A percentile compares a stretch with the other conserved stretches of the same genome.
These are phyloP conservation scores for Dactylellina leptospora DNA, from an alignment of 2,329 filamentous ascomycete genomes.

Conservation along the genomic window DNA sequence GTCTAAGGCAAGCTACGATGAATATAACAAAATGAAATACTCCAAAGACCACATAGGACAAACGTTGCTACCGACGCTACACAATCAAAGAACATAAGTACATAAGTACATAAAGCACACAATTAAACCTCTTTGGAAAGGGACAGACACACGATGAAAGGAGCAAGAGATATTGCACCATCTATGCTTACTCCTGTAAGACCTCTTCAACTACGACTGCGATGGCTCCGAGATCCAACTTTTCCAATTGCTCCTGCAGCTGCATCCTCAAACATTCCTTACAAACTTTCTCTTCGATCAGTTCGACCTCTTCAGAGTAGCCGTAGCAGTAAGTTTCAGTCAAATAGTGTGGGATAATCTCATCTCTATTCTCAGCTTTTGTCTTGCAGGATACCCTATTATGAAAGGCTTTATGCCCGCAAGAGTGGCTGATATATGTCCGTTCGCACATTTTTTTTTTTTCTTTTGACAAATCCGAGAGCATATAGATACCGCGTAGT, in stretches of 20 bases:
- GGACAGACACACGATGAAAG: too few relatives aligned
- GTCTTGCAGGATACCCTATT: conserved; percentile 26
- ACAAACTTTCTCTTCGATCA: conserved; percentile 18
- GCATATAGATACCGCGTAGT: too few relatives aligned
- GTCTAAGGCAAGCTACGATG: too few relatives aligned
- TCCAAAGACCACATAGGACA: too few relatives aligned
- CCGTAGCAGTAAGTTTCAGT: background rate
- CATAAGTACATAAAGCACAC: too few relatives aligned
- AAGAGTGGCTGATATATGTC: conserved; percentile 18
- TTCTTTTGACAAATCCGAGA: too few relatives aligned
- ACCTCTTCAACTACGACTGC: background rate
- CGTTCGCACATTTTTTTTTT: conserved; percentile 25
- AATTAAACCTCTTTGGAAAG: too few relatives aligned
- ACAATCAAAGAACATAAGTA: too few relatives aligned
- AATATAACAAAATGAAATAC: too few relatives aligned
- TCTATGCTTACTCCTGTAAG: too few relatives aligned
- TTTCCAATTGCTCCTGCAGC: background rate
- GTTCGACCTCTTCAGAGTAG: conserved; percentile 23
- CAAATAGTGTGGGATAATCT: background rate
- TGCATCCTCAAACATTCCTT: background rate
- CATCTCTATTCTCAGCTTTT: background rate
- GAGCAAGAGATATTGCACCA: too few relatives aligned
- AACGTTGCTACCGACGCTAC: too few relatives aligned
- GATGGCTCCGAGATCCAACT: background rate
- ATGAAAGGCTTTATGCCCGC: conserved; percentile 12